Percentiles rank a stretch among this genome's conserved stretches.
phyloP scores from a whole-genome alignment of 192 early-diverging fungal genomes.

The Backusella australiensis region DNA sequence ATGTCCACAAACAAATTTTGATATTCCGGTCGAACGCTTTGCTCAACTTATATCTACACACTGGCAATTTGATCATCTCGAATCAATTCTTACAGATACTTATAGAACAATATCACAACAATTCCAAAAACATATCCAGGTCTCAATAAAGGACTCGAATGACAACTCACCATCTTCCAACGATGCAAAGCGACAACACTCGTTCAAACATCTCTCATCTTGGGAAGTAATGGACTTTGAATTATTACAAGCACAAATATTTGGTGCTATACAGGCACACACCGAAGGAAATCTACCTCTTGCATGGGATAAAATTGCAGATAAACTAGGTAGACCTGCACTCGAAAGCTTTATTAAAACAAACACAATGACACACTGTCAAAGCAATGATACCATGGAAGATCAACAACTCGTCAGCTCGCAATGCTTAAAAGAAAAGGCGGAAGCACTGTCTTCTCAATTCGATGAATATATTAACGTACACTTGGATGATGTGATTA shows the following conservation, averaged over 20 bases:
- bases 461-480: slow-evolving; percentile 18
- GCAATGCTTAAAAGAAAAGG: slow-evolving; percentile 19
- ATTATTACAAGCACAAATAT: slow-evolving; percentile 28
- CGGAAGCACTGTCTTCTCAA: neutral
- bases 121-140: slow-evolving; percentile 18
- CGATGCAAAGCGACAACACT: neutral
- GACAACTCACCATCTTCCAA: neutral
- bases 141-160: neutral
- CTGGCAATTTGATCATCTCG: slow-evolving; percentile 28
- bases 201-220: neutral
- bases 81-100: slow-evolving; percentile 2
- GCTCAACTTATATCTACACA: slow-evolving; percentile 19
- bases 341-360: slow-evolving; percentile 12
- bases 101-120: slow-evolving; percentile 17
- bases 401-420: neutral
- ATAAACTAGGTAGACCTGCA: slow-evolving; percentile 19
- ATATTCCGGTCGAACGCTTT: slow-evolving; percentile 15
- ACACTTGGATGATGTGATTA: slow-evolving; percentile 3
- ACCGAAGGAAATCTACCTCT: slow-evolving; percentile 23
- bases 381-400: neutral
- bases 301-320: slow-evolving; percentile 23
- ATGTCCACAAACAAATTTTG: slow-evolving; percentile 32
- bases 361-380: neutral
- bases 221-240: slow-evolving; percentile 26
- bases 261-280: slow-evolving; percentile 24